Evolutionary conservation across 1,139 yeast species (phyloP).

Genomic region (Arxiozyma heterogenica): DNA sequence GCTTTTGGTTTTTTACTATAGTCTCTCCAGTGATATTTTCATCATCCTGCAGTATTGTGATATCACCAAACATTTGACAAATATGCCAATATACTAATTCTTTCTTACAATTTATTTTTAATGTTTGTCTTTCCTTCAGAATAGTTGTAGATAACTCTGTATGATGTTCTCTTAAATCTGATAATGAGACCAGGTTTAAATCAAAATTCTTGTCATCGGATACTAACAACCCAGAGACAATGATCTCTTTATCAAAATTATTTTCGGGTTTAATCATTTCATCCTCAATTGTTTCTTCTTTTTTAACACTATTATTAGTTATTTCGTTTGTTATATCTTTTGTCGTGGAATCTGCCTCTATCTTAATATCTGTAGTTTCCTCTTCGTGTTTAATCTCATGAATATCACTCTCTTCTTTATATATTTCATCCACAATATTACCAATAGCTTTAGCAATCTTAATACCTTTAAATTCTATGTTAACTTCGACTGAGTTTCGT

Average conservation of each 20-base stretch:
- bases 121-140: slow-evolving; percentile 69
- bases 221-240: slow-evolving; percentile 80
- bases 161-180: slow-evolving; percentile 74
- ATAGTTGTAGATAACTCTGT: slow-evolving; percentile 81
- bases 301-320: slow-evolving; percentile 1
- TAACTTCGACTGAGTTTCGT: slow-evolving; percentile 75
- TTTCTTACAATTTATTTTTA: slow-evolving; percentile 72
- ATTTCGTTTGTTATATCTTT: slow-evolving; percentile 5
- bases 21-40: slow-evolving; percentile 28
- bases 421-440: slow-evolving; percentile 48
- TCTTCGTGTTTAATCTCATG: slow-evolving; percentile 32
- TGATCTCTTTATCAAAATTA: slow-evolving; percentile 22
- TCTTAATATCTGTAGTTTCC: slow-evolving; percentile 14
- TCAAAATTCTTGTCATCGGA: slow-evolving; percentile 74
- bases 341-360: slow-evolving; percentile 16
- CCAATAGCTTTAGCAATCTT: slow-evolving; percentile 85
- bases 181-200: slow-evolving; percentile 67
- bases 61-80: slow-evolving; percentile 89
- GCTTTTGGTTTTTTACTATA: slow-evolving; percentile 29
- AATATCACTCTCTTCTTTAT: slow-evolving; percentile 20
- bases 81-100: slow-evolving; percentile 81
- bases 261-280: not conserved
- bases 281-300: not conserved
- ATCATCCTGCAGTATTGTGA: slow-evolving; percentile 56
- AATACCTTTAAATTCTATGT: slow-evolving; percentile 69